Conservation (phyloP, 495 filamentous ascomycete species). For the Aspergillus kassunensis region DNA sequence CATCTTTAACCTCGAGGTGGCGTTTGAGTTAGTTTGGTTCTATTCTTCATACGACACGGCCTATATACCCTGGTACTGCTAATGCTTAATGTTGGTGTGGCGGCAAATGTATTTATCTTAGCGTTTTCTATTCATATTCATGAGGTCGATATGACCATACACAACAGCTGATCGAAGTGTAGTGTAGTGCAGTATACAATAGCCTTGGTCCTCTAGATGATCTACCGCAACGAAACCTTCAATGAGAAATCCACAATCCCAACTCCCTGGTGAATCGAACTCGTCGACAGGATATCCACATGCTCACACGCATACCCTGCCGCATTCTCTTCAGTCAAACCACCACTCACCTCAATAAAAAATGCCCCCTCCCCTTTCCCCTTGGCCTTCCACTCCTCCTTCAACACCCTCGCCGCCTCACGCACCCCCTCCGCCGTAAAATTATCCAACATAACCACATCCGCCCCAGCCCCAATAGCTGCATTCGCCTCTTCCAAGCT, state of each 20-base stretch:
- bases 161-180: too few species aligned
- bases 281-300: constrained; percentile 92
- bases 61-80: constrained; percentile 21
- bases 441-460: constrained; percentile 97
- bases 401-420: constrained; percentile 64
- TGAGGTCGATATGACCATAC: neutral
- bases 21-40: neutral
- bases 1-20: constrained; percentile 9
- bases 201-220: neutral
- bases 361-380: constrained; percentile 44
- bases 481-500: constrained; percentile 82
- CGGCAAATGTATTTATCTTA: neutral
- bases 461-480: constrained; percentile 84
- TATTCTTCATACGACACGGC: constrained; percentile 2
- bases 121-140: neutral
- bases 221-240: constrained; percentile 60
- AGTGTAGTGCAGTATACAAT: neutral
- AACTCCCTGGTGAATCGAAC: constrained; percentile 93
- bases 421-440: constrained; percentile 74
- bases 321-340: constrained; percentile 81
- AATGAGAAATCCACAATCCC: constrained; percentile 92
- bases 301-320: constrained; percentile 75
- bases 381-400: constrained; percentile 68
- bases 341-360: constrained; percentile 87
- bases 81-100: constrained; percentile 1